Percentiles rank a stretch among this genome's conserved stretches.
phyloP scores from a whole-genome alignment of 2,329 filamentous ascomycete genomes.

The Alternaria brassicae region DNA sequence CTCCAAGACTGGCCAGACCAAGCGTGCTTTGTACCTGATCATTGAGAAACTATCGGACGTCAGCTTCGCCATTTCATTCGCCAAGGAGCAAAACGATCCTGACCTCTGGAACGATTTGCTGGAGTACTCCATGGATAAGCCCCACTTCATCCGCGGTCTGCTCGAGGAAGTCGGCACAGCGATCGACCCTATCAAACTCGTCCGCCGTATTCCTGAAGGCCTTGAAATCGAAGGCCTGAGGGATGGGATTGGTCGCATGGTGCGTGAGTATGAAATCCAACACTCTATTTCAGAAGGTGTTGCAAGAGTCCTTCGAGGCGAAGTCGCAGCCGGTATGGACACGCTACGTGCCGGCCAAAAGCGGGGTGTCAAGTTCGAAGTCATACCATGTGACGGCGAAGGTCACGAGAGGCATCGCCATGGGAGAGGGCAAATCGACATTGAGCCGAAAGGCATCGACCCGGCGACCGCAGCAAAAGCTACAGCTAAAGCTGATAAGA shows the following conservation, averaged over 20 bases:
- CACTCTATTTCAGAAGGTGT: constrained; percentile 90
- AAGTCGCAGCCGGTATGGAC: constrained; percentile 85
- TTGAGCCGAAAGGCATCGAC: constrained; percentile 40
- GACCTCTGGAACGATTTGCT: constrained; percentile 96
- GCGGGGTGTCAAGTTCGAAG: constrained; percentile 87
- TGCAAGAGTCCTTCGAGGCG: constrained; percentile 82
- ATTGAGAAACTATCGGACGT: constrained; percentile 93
- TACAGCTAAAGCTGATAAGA: constrained; percentile 30
- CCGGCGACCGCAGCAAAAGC: constrained; percentile 33
- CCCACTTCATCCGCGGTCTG: constrained; percentile 88
- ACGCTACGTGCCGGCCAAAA: constrained; percentile 79
- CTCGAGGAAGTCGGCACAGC: constrained; percentile 93
- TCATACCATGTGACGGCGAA: constrained; percentile 58
- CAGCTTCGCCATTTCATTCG: constrained; percentile 90
- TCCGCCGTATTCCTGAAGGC: constrained; percentile 89
- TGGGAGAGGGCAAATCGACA: constrained; percentile 32
- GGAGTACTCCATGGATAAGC: constrained; percentile 97
- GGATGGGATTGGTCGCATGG: constrained; percentile 86
- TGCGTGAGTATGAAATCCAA: constrained; percentile 96
- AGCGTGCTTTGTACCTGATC: constrained; percentile 88
- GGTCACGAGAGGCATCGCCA: constrained; percentile 19
- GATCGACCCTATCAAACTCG: constrained; percentile 89
- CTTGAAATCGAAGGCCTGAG: constrained; percentile 90
- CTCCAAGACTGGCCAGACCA: constrained; percentile 93
- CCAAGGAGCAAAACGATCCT: constrained; percentile 88